A percentile compares a stretch with the other conserved stretches of the same genome.
Conservation (phyloP, 2,329 filamentous ascomycete species). For the Penicillium nordicum region DNA sequence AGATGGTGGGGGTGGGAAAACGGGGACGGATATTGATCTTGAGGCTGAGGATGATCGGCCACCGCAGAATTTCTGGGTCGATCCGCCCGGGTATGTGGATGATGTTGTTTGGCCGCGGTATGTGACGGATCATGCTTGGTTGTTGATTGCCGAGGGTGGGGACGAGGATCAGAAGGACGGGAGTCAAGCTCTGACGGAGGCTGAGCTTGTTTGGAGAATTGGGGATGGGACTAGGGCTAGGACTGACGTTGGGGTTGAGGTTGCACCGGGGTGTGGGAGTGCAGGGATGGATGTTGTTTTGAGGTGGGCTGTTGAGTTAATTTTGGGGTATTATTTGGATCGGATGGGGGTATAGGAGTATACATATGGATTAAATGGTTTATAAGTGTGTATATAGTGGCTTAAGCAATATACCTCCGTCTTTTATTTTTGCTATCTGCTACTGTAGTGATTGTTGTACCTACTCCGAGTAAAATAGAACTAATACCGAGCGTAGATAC, state of each 20-base stretch:
- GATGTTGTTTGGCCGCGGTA: constrained; percentile 96
- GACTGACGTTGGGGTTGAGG: constrained; percentile 46
- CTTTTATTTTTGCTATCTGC: not conserved
- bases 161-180: constrained; percentile 46
- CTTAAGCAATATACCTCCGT: not conserved
- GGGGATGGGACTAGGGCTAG: constrained; percentile 35
- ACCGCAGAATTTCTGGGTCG: constrained; percentile 81
- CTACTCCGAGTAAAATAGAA: too few relatives aligned
- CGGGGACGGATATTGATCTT: constrained; percentile 22
- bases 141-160: constrained; percentile 65
- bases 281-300: constrained; percentile 61
- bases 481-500: too few relatives aligned
- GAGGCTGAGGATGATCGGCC: constrained; percentile 37
- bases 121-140: constrained; percentile 71
- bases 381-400: not conserved
- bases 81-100: constrained; percentile 92
- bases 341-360: not conserved
- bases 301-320: constrained; percentile 64
- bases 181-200: not conserved
- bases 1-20: not conserved
- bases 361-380: too few relatives aligned
- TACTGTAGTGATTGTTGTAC: too few relatives aligned
- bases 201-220: constrained; percentile 29
- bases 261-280: constrained; percentile 53
- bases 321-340: constrained; percentile 46